A percentile compares a stretch with the other conserved stretches of the same genome.
Evolutionary conservation across 2,329 filamentous ascomycete species (phyloP).

Genomic region (Penicillium corylophilum): DNA sequence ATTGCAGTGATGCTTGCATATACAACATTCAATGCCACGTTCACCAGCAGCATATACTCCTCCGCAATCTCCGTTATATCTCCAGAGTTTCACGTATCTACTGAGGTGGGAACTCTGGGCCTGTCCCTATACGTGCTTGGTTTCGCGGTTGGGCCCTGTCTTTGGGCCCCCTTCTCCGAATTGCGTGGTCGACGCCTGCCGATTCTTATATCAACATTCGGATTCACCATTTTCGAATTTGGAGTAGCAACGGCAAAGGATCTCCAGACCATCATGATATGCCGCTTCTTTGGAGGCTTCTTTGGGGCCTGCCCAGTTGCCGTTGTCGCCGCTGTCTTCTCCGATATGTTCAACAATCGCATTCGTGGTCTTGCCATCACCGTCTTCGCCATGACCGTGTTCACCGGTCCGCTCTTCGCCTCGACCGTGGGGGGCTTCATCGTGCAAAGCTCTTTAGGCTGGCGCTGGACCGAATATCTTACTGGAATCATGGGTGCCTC

Average conservation of each 20-base stretch:
- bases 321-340: slow-evolving; percentile 56
- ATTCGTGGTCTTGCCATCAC: slow-evolving; percentile 48
- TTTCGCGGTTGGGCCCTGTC: slow-evolving; percentile 49
- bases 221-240: slow-evolving; percentile 53
- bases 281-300: slow-evolving; percentile 54
- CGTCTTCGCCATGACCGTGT: slow-evolving; percentile 52
- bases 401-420: slow-evolving; percentile 52
- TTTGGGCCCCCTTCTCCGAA: slow-evolving; percentile 57
- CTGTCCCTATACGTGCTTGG: slow-evolving; percentile 47
- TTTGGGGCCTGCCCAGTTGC: slow-evolving; percentile 56
- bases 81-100: slow-evolving; percentile 56
- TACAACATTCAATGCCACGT: slow-evolving; percentile 55
- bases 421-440: slow-evolving; percentile 57
- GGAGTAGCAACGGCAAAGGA: slow-evolving; percentile 52
- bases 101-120: slow-evolving; percentile 41
- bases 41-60: slow-evolving; percentile 68
- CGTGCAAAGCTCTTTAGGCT: slow-evolving; percentile 49
- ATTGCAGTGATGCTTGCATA: slow-evolving; percentile 40
- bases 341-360: slow-evolving; percentile 56
- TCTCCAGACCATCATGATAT: slow-evolving; percentile 54
- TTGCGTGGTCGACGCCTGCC: slow-evolving; percentile 51
- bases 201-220: slow-evolving; percentile 48
- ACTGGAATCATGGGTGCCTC: slow-evolving; percentile 56
- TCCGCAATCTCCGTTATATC: slow-evolving; percentile 61
- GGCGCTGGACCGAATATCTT: slow-evolving; percentile 57